Percentiles rank a stretch among this genome's conserved stretches.
These are phyloP conservation scores for Seiridium unicorne DNA, from an alignment of 2,329 filamentous ascomycete genomes.

Conservation along the genomic window DNA sequence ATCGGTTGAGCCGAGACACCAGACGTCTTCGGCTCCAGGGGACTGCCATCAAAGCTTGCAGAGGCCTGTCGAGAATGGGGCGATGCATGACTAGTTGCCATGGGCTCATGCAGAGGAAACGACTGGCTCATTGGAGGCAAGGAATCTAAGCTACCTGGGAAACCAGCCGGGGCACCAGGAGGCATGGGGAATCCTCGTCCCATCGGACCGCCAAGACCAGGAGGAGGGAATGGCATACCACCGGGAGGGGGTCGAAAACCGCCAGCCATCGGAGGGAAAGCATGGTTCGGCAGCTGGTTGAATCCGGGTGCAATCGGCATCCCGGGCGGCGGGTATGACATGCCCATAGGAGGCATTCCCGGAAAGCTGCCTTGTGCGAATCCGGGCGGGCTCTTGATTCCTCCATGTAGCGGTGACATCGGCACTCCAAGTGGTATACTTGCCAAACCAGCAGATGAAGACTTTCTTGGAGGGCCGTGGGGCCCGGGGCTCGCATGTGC, in stretches of 20 bases:
- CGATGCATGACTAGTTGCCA: slow-evolving; percentile 36
- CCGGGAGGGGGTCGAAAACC: slow-evolving; percentile 43
- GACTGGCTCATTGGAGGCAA: slow-evolving; percentile 36
- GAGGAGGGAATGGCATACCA: slow-evolving; percentile 47
- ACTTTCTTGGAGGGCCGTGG: slow-evolving; percentile 62
- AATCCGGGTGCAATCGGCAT: slow-evolving; percentile 55
- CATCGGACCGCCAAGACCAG: slow-evolving; percentile 45
- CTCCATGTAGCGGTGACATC: slow-evolving; percentile 61
- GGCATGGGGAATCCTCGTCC: slow-evolving; percentile 42
- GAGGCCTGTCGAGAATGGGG: slow-evolving; percentile 77
- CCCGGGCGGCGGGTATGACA: slow-evolving; percentile 51
- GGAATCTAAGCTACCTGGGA: slow-evolving; percentile 42
- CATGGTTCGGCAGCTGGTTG: slow-evolving; percentile 35
- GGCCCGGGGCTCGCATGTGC: slow-evolving; percentile 64
- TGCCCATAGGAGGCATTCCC: slow-evolving; percentile 52
- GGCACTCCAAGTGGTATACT: slow-evolving; percentile 40
- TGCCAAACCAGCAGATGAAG: slow-evolving; percentile 42
- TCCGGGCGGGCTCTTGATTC: slow-evolving; percentile 57
- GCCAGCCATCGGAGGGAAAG: slow-evolving; percentile 40
- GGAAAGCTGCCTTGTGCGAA: slow-evolving; percentile 39
- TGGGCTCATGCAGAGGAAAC: slow-evolving; percentile 29
- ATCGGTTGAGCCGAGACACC: slow-evolving; percentile 67
- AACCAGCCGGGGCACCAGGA: slow-evolving; percentile 52
- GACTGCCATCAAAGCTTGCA: slow-evolving; percentile 58
- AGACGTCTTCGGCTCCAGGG: slow-evolving; percentile 25